Conservation (phyloP, 169 alveolate genomes). For the Hepatocystis sp. region DNA sequence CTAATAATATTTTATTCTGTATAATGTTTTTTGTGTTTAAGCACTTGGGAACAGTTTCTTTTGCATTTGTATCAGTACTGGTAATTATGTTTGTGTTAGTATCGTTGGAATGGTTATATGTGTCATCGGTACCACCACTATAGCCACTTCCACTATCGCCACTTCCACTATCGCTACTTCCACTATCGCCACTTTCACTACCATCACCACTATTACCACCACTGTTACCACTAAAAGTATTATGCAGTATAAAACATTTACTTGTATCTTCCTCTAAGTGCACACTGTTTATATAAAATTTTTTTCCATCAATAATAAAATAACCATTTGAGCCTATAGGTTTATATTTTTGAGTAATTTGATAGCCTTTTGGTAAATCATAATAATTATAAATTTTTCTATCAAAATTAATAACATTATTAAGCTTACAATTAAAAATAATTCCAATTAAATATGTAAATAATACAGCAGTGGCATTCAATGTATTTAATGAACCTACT, state of each 20-base stretch:
- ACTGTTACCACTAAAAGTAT: too few species aligned
- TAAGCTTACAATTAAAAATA: slow-evolving; percentile 76
- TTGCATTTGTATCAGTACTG: neutral
- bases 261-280: slow-evolving; percentile 88
- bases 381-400: slow-evolving; percentile 84
- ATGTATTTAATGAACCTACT: slow-evolving; percentile 79
- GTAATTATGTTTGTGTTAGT: neutral
- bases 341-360: slow-evolving; percentile 79
- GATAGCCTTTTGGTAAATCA: slow-evolving; percentile 87
- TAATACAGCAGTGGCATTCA: slow-evolving; percentile 79
- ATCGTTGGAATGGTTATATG: too few species aligned
- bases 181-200: too few species aligned
- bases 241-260: slow-evolving; percentile 48
- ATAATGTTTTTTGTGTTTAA: neutral
- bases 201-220: too few species aligned
- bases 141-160: neutral
- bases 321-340: slow-evolving; percentile 84
- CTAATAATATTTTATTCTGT: slow-evolving; percentile 61
- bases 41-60: neutral
- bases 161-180: too few species aligned
- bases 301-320: slow-evolving; percentile 61
- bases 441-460: slow-evolving; percentile 78
- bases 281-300: slow-evolving; percentile 64
- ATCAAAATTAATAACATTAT: slow-evolving; percentile 73
- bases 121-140: neutral